phyloP scores from a whole-genome alignment of 768 basidiomycete species.

The Boletus huronensis region DNA sequence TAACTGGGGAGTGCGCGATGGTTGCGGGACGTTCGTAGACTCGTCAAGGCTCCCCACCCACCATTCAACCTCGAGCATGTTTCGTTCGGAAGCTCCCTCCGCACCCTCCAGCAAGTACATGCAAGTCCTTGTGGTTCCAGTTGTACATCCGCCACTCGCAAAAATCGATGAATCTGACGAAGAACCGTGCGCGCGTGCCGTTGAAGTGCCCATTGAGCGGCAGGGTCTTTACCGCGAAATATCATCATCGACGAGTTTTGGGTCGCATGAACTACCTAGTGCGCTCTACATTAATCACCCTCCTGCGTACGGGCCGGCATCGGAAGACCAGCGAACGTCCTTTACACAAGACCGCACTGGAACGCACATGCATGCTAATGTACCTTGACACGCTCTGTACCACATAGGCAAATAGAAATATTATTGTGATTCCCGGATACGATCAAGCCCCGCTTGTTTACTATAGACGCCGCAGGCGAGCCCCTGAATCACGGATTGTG shows the following conservation, averaged over 20 bases:
- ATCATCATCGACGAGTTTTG: constrained; percentile 6
- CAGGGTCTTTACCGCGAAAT: constrained; percentile 38
- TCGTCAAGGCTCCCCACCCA: neutral
- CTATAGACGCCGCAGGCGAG: neutral
- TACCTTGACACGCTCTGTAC: neutral
- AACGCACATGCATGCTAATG: neutral
- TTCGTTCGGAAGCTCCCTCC: neutral
- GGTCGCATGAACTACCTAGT: neutral
- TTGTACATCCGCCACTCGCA: neutral
- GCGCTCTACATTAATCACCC: neutral
- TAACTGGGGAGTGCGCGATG: constrained; percentile 34
- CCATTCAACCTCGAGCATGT: neutral
- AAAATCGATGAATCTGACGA: neutral
- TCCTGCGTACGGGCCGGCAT: constrained; percentile 11
- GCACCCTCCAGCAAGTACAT: neutral
- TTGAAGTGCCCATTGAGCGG: constrained; percentile 27
- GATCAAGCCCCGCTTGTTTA: neutral
- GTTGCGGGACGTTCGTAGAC: constrained; percentile 30
- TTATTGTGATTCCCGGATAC: too few relatives aligned
- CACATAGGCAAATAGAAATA: neutral
- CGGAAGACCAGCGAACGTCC: constrained; percentile 41
- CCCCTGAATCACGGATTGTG: neutral
- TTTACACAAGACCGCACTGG: constrained; percentile 31
- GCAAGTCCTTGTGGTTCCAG: neutral
- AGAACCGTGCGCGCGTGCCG: neutral